A percentile compares a stretch with the other conserved stretches of the same genome.
These are phyloP conservation scores for Triangularia setosa DNA, from an alignment of 2,329 filamentous ascomycete genomes.

Conservation along the genomic window DNA sequence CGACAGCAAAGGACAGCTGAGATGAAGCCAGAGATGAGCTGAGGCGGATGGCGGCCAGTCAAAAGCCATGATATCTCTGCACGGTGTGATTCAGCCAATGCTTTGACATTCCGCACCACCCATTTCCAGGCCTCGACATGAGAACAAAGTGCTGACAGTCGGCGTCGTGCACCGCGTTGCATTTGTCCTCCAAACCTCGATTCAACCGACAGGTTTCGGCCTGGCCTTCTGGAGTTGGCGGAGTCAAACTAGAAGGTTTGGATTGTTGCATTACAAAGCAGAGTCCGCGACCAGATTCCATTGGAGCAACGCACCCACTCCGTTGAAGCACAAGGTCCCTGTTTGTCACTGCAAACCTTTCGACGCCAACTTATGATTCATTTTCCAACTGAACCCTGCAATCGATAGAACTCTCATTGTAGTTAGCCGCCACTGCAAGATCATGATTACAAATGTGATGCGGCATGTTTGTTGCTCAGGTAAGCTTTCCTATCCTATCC, in stretches of 20 bases:
- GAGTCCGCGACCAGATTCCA: no score
- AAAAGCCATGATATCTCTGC: background rate
- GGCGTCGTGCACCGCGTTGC: background rate
- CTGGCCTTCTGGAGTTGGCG: background rate
- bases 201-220: background rate
- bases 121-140: background rate
- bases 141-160: background rate
- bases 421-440: background rate
- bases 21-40: background rate
- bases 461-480: background rate
- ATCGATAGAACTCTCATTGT: no score
- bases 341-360: background rate
- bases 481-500: no score
- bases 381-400: no score
- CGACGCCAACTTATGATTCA: background rate
- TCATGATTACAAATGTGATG: background rate
- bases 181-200: background rate
- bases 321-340: background rate
- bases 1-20: background rate
- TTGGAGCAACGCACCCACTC: background rate
- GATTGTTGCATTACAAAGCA: no score
- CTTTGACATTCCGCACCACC: background rate
- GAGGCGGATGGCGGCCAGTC: background rate
- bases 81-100: background rate
- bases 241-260: no score